Base-by-base conservation (phyloP, 2,329 filamentous ascomycete genomes). In the Epichloe typhina region DNA sequence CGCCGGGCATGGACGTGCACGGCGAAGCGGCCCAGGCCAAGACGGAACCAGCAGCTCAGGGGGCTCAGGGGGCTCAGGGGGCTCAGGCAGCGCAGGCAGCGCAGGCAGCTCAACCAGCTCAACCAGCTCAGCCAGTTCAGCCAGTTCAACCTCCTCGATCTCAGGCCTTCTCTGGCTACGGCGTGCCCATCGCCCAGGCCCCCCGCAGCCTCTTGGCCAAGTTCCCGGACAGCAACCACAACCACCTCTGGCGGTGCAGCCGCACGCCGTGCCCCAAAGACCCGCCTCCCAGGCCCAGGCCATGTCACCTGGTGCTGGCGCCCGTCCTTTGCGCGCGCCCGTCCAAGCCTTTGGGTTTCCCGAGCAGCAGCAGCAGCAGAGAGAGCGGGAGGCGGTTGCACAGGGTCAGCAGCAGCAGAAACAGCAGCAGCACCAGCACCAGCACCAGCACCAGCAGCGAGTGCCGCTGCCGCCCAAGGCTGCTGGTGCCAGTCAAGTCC, bases 21-120 rank as follows among this genome's bases (percentile, higher is more conserved):
- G 67, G 69, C 47, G 77, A 80, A 48, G 59, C 66, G n/a, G 56
- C 66, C 7, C 62, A 67, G 38, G 54, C 69, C 46, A 79, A 79
- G 62, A 59, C 69, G 49, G 76, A 79, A 49, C 61, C 66, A 33
- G 46, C 57, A 11, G 44, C 19, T 6, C 45, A 46, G 44, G 66
- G 37, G 15, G 47, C 21, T n/a, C n/a, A n/a, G n/a, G n/a, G n/a
- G n/a, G n/a, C n/a, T n/a, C n/a, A n/a, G n/a, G n/a, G n/a, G 19
- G 19, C 19, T n/a, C 65, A 41, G 13, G 5, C 36, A 15, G 36
- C 11, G 2, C 36, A 37, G 23, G 44, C 57, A 7, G 56, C 52
- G 0, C 36, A 38, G 19, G 41, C 57, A 7, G 56, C 52, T 12
- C 58, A 61, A 53, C 57, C 59, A 37, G 35, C 9, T n/a, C n/a